Percentiles rank a stretch among this genome's conserved stretches.
These are phyloP conservation scores for Fusarium sp. DNA, from an alignment of 2,329 filamentous ascomycete species.

Conservation along the genomic window DNA sequence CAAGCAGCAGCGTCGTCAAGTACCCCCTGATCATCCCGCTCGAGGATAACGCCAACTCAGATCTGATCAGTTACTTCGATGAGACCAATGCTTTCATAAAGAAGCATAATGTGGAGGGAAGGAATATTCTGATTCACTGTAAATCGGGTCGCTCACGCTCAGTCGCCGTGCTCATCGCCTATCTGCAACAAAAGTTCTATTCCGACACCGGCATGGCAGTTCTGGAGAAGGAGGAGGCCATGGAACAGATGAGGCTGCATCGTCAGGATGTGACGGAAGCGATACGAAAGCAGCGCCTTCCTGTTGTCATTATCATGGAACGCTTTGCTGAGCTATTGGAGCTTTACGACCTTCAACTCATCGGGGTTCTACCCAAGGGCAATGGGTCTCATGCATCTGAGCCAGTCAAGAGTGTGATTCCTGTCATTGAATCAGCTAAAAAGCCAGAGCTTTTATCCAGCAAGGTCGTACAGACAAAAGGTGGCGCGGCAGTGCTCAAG, in stretches of 20 bases:
- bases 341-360: neutral
- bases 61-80: neutral
- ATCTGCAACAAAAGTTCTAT: neutral
- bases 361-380: neutral
- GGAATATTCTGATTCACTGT: neutral
- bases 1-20: neutral
- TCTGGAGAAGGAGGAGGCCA: accelerated
- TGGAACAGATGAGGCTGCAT: neutral
- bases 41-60: neutral
- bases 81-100: neutral
- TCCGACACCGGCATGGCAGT: too few relatives aligned
- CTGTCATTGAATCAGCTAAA: accelerated
- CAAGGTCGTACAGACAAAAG: neutral
- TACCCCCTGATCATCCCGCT: neutral
- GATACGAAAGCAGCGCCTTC: neutral
- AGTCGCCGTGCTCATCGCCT: neutral
- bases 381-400: neutral
- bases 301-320: neutral
- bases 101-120: accelerated
- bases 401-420: neutral
- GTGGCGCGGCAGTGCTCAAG: neutral
- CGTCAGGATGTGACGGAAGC: accelerated
- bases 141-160: neutral
- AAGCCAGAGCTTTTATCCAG: neutral
- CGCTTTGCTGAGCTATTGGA: neutral